A percentile compares a stretch with the other conserved stretches of the same genome.
Conservation (phyloP, 2,329 filamentous ascomycete genomes). For the Sclerotinia nivalis region DNA sequence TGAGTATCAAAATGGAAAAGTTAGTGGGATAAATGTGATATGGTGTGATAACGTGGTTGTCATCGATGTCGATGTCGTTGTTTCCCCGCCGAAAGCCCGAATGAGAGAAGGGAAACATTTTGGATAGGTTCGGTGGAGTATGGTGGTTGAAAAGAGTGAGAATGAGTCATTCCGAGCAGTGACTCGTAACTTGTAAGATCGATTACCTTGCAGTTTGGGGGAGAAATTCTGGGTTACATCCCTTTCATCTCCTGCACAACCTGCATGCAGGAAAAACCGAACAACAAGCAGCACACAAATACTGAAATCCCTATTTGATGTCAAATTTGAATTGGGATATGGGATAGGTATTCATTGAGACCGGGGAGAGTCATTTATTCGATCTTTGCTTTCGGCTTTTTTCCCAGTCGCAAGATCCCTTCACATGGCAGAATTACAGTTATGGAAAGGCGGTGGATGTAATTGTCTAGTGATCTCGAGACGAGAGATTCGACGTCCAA, state of each 20-base stretch:
- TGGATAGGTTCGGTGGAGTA: neutral
- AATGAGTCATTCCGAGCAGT: constrained; percentile 3
- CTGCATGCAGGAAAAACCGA: too few species aligned
- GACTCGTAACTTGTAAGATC: too few species aligned
- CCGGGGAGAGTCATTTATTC: too few species aligned
- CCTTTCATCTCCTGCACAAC: too few species aligned
- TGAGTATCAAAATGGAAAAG: neutral
- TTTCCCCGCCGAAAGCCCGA: neutral
- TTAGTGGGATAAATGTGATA: neutral
- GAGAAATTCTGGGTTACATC: neutral
- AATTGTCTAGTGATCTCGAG: neutral
- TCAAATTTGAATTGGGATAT: neutral
- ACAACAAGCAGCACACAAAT: too few species aligned
- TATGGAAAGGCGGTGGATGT: neutral
- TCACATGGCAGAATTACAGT: neutral
- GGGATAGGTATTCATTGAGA: too few species aligned
- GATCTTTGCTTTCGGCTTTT: too few species aligned
- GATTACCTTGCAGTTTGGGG: too few species aligned
- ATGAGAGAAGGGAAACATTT: neutral
- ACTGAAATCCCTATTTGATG: neutral
- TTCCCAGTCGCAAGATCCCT: neutral
- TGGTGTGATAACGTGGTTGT: neutral
- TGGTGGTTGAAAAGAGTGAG: neutral
- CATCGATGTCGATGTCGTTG: too few species aligned
- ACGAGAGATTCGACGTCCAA: neutral